Conservation (phyloP, 352 stramenopile species). For the Globisporangium solare region DNA sequence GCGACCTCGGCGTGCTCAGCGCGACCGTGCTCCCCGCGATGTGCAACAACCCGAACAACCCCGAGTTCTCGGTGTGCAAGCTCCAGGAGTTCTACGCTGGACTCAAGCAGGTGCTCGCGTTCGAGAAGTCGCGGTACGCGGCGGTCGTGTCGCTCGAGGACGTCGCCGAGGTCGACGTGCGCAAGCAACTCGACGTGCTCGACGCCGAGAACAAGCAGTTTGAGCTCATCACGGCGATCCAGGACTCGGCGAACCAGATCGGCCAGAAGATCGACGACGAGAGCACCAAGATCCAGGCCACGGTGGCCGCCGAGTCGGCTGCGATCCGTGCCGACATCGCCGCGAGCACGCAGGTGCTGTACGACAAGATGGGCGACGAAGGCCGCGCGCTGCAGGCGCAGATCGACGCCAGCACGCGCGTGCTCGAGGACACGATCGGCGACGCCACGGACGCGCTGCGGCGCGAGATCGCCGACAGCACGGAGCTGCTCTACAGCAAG, state of each 20-base stretch:
- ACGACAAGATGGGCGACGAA: neutral
- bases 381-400: neutral
- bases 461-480: constrained; percentile 2
- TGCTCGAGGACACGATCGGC: neutral
- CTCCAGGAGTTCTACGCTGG: constrained; percentile 16
- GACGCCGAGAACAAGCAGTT: constrained; percentile 19
- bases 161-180: constrained; percentile 16
- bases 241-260: constrained; percentile 15
- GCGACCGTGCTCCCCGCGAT: constrained; percentile 4
- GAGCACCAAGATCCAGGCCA: constrained; percentile 8
- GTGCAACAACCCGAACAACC: constrained; percentile 15
- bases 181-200: constrained; percentile 21
- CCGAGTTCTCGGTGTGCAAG: constrained; percentile 15
- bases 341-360: neutral
- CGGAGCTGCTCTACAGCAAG: neutral
- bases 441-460: neutral
- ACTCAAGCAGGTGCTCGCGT: constrained; percentile 8
- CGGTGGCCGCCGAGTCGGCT: neutral
- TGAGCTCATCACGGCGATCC: constrained; percentile 15
- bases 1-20: constrained; percentile 12
- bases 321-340: neutral
- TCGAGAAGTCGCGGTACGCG: constrained; percentile 1
- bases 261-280: constrained; percentile 14
- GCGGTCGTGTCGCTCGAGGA: constrained; percentile 9
- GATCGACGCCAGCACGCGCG: neutral